Conservation (phyloP, 2,329 filamentous ascomycete genomes). For the Penicillium corylophilum region DNA sequence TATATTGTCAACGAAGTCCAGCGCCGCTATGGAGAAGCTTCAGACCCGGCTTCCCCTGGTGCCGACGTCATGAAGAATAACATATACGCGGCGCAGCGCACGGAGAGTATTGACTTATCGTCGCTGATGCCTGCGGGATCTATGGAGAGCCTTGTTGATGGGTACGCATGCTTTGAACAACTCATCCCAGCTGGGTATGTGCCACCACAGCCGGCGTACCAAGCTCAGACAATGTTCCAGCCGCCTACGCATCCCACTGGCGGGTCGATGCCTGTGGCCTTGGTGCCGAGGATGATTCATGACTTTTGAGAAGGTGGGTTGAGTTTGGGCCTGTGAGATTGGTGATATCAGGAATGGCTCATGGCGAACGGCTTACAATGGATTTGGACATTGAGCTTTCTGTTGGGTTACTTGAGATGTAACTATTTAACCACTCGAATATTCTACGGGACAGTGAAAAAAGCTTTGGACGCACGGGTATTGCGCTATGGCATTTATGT, state of each 20-base stretch:
- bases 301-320: conserved; percentile 8
- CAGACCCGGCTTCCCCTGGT: conserved; percentile 21
- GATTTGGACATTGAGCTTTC: background rate
- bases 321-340: background rate
- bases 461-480: background rate
- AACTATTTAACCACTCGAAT: background rate
- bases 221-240: conserved; percentile 19
- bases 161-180: conserved; percentile 26
- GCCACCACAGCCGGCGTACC: conserved; percentile 15
- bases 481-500: background rate
- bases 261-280: conserved; percentile 23
- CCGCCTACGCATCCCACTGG: conserved; percentile 15
- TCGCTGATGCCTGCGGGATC: conserved; percentile 20
- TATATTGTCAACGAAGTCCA: conserved; percentile 33
- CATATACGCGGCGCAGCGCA: conserved; percentile 14
- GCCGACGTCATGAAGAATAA: conserved; percentile 15
- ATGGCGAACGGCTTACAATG: background rate
- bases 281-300: conserved; percentile 25
- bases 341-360: background rate
- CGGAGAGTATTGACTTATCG: conserved; percentile 24
- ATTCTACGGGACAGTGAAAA: background rate
- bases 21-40: conserved; percentile 25
- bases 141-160: conserved; percentile 26
- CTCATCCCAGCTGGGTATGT: conserved; percentile 24
- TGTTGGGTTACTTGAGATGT: background rate